Evolutionary conservation across 371 early-diverging fungal genomes (phyloP), one percentile per base, ranked within the genome.

Genomic region (Syncephalis plumigaleata): DNA sequence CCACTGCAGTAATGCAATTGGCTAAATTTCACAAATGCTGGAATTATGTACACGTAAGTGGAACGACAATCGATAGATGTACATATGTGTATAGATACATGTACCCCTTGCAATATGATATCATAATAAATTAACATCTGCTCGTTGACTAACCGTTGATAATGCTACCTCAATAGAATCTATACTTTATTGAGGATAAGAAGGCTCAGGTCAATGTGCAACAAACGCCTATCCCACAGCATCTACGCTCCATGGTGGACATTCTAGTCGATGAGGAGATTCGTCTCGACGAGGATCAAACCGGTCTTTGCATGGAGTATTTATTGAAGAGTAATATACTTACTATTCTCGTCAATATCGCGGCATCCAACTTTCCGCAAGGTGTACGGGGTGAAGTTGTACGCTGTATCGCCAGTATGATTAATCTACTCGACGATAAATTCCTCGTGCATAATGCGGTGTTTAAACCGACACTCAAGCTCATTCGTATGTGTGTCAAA

Each of bases 301-400:
- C 83, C 0, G 92, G 90, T 18, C 74, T 81, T 1, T 91, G 92
- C 59, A 90, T 90, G 74, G 95, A 95, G 56, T 81, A 83, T 45
- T 78, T 91, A 46, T 68, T 95, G 51, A 86, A 81, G 52, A 78
- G 85, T 52, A 73, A 75, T 39, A 68, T 95, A 36, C 62, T 95
- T 31, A 76, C 71, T 25, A 69, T 75, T 37, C 68, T 95, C 27
- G 88, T 92, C 36, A 67, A 68, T 27, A 71, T 82, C 26, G 74
- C 90, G 1, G 84, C 86, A 46, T 59, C 61, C 5, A 93, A 94
- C 60, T 66, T 73, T 45, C 95, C 95, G 17, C 58, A 65, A 1
- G 93, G 91, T n/a, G 77, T 88, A 52, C 73, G 87, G 43, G 79
- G 83, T 17, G 84, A 86, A 53, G 72, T 83, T 4, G 82, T 92